Base-by-base conservation (phyloP, 805 yeast species). In the Candida hungchunana region DNA sequence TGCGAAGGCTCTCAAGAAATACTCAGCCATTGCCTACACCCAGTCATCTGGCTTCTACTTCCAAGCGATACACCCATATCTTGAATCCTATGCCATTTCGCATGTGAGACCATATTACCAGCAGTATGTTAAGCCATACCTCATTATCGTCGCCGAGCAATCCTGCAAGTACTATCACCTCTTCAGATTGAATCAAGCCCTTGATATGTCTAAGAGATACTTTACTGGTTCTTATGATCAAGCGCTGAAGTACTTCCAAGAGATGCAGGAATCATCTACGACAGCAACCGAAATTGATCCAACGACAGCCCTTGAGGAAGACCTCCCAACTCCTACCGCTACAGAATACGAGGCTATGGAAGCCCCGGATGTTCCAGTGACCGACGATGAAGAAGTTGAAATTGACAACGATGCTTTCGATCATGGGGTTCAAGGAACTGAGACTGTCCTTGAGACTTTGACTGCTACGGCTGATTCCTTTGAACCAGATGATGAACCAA, bases 121-220 rank as follows among this genome's bases (percentile, higher is more conserved):
- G 4, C n/a, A 31, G 23, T 31, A 44, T 24, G 28, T 31, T 9
- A 37, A 47, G 36, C 13, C 23, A 9, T 32, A 45, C 26, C 34
- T 43, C 17, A 36, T 37, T 13, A 2, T 20, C 2, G 15, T 34
- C 12, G 11, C 7, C 8, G 17, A 16, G 14, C 37, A 40, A 8
- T 26, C 24, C 18, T 7, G 8, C 19, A 48, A 46, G 31, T 43
- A 40, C 19, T 48, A 45, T 32, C 27, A 29, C 8, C 19, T 48
- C 14, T 31, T 52, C 18, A 47, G 43, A 37, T 30, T 52, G 13
- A 31, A 47, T n/a, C 40, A 46, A 18, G 46, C 47, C 9, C 25
- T 50, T n/a, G 26, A 24, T 10, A 18, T 46, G 3, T 48, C 55
- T 4, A 48, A 46, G 40, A 16, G 27, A 3, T 28, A 42, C 18